Evolutionary conservation across 2,329 filamentous ascomycete species (phyloP).

Genomic region (Fusarium pseudocircinatum): DNA sequence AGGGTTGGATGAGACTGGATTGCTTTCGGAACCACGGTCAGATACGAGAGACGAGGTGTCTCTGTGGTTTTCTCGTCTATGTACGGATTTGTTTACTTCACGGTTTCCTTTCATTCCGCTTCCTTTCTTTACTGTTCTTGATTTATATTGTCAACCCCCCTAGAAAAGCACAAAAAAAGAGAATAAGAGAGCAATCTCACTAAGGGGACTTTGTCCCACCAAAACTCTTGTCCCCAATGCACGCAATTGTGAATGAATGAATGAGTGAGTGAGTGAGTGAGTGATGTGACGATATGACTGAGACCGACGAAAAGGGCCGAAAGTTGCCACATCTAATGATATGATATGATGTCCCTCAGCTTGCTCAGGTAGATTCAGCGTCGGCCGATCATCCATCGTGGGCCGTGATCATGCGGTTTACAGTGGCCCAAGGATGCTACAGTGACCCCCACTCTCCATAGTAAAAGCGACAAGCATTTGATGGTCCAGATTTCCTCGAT

Average conservation of each 20-base stretch:
- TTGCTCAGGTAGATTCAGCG: background rate
- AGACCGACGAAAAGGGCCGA: constrained; percentile 22
- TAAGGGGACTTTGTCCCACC: constrained; percentile 13
- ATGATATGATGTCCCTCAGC: background rate
- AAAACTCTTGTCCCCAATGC: background rate
- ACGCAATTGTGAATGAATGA: background rate
- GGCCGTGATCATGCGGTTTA: constrained; percentile 19
- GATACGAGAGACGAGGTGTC: constrained; percentile 3
- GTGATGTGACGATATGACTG: constrained; percentile 7
- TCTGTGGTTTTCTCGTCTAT: constrained; percentile 1
- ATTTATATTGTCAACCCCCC: background rate
- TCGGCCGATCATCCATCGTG: constrained; percentile 15
- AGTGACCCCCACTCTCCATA: constrained; percentile 24
- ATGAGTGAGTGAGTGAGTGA: background rate
- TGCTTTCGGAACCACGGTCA: constrained; percentile 7
- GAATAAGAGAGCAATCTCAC: constrained; percentile 19
- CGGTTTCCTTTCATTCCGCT: background rate
- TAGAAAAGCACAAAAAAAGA: constrained; percentile 27
- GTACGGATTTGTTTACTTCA: constrained; percentile 5
- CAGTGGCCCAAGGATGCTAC: background rate
- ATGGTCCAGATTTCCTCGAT: constrained; percentile 12
- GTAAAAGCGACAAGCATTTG: constrained; percentile 14
- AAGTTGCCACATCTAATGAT: constrained; percentile 2
- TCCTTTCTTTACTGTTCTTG: background rate
- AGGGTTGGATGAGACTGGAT: constrained; percentile 15